Evolutionary conservation across 306 rosid genomes (phyloP).

Genomic region (Oxytropis ochrocephala): DNA sequence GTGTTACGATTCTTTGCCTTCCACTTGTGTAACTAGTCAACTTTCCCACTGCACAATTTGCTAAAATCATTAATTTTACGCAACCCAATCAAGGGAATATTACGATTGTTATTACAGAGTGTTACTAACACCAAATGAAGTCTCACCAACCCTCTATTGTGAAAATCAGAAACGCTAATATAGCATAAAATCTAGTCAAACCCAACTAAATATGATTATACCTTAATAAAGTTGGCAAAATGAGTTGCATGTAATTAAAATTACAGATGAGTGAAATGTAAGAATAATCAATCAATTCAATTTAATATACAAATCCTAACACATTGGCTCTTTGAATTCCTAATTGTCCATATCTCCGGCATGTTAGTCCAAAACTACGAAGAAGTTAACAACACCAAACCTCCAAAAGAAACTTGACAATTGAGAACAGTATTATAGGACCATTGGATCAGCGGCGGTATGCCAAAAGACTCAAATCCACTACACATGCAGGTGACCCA

Average conservation of each 20-base stretch:
- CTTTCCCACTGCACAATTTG: too few relatives aligned
- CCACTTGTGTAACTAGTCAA: too few relatives aligned
- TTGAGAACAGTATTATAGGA: background rate
- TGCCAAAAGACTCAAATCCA: background rate
- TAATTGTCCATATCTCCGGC: slow-evolving; percentile 14
- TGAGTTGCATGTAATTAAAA: slow-evolving; percentile 13
- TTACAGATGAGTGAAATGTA: slow-evolving; percentile 11
- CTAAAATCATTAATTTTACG: too few relatives aligned
- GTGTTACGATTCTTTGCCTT: too few relatives aligned
- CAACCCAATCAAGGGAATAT: too few relatives aligned
- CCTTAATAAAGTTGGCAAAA: slow-evolving; percentile 7
- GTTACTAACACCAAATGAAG: too few relatives aligned
- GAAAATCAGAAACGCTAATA: too few relatives aligned
- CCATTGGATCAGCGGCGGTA: background rate
- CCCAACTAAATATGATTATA: background rate
- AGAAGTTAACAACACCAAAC: slow-evolving; percentile 23
- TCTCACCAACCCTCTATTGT: too few relatives aligned
- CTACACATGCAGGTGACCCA: background rate
- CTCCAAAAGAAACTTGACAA: slow-evolving; percentile 1
- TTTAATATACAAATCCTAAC: slow-evolving; percentile 12
- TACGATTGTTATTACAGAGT: too few relatives aligned
- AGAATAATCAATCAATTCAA: background rate
- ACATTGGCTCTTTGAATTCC: background rate
- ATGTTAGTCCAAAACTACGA: slow-evolving; percentile 23
- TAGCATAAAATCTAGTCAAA: too few relatives aligned